Conservation (phyloP, 352 stramenopile genomes). For the Albugo laibachii region DNA sequence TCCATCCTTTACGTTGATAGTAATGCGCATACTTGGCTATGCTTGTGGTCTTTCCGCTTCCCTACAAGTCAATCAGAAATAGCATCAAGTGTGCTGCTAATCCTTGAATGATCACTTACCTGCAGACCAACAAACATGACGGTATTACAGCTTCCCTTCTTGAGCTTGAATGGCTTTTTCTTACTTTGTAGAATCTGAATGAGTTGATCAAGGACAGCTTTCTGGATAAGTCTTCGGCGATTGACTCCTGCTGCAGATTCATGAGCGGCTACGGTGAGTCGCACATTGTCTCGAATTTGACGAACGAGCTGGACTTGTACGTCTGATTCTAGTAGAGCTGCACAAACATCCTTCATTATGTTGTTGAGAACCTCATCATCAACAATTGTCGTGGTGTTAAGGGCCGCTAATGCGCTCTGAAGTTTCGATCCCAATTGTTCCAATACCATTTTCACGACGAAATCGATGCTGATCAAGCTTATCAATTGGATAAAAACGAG, state of each 20-base stretch:
- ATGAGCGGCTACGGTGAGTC: slow-evolving; percentile 72
- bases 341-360: slow-evolving; percentile 83
- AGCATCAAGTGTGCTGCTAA: not conserved
- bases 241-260: slow-evolving; percentile 56
- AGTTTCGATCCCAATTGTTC: slow-evolving; percentile 77
- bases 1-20: slow-evolving; percentile 95
- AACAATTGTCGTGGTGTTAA: slow-evolving; percentile 74
- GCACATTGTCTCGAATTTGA: slow-evolving; percentile 79
- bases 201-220: slow-evolving; percentile 79
- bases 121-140: slow-evolving; percentile 86
- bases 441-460: slow-evolving; percentile 51
- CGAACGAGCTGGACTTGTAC: slow-evolving; percentile 80
- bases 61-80: slow-evolving; percentile 28
- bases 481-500: no score
- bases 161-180: slow-evolving; percentile 75
- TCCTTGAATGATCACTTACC: slow-evolving; percentile 1
- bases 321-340: slow-evolving; percentile 77
- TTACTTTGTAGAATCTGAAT: slow-evolving; percentile 79
- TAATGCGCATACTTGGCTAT: slow-evolving; percentile 99
- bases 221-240: slow-evolving; percentile 78
- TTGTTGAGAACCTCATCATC: slow-evolving; percentile 81
- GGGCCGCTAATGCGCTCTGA: slow-evolving; percentile 65
- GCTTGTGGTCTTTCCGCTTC: slow-evolving; percentile 97
- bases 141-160: slow-evolving; percentile 82
- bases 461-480: no score